phyloP scores from a whole-genome alignment of 73 alveolate species.

The Tetrahymena elliotti region DNA sequence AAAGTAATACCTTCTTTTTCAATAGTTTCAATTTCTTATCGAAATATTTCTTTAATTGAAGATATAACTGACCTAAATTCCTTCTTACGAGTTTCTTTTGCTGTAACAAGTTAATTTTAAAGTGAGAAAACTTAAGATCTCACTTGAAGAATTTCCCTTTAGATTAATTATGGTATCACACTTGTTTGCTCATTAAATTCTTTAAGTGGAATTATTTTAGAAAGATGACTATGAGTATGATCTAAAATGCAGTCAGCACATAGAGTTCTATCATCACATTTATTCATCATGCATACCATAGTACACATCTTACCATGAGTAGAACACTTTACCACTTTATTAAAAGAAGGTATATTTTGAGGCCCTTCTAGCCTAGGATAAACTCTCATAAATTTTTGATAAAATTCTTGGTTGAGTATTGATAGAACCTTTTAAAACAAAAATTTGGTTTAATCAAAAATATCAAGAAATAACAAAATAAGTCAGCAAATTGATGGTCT shows the following conservation, averaged over 20 bases:
- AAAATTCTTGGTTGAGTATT: not conserved
- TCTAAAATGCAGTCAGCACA: not conserved
- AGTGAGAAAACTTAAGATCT: not conserved
- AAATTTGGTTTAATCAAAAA: not conserved
- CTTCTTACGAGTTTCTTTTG: not conserved
- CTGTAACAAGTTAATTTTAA: not conserved
- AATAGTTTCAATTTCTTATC: not conserved
- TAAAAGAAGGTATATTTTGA: not conserved
- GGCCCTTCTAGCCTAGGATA: not conserved
- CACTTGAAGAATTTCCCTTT: not conserved
- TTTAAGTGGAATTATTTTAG: not conserved
- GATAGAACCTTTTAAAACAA: not conserved
- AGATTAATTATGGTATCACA: not conserved
- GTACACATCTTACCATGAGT: not conserved
- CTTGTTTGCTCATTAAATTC: not conserved
- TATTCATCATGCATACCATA: not conserved
- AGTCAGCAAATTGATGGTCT: not conserved
- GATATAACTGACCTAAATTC: not conserved
- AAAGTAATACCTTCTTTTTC: not conserved
- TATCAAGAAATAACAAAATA: not conserved
- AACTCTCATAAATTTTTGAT: not conserved
- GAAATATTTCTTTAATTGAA: not conserved
- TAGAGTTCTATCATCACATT: not conserved
- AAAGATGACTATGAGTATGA: not conserved
- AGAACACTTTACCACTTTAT: not conserved